These are phyloP conservation scores for Talinum fruticosum DNA, from an alignment of 148 eudicot genomes.

Conservation along the genomic window DNA sequence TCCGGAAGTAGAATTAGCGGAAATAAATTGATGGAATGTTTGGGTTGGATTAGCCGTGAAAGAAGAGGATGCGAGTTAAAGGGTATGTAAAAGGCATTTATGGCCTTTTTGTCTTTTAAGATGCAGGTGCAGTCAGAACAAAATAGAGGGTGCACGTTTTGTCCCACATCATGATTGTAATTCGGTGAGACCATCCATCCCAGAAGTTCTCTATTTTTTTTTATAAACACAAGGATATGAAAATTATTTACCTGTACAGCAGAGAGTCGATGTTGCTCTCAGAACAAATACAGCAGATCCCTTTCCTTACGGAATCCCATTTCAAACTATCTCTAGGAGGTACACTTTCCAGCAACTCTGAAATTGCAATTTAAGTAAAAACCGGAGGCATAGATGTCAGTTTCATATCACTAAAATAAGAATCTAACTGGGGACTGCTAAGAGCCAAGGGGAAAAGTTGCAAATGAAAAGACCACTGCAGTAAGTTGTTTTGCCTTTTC, in stretches of 20 bases:
- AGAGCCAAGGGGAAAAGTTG: not conserved
- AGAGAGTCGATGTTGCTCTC: constrained; percentile 62
- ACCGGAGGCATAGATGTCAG: not conserved
- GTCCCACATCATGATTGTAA: not conserved
- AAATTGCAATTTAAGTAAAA: not conserved
- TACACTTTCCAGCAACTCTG: constrained; percentile 33
- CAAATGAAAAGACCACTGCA: not conserved
- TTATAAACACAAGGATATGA: not conserved
- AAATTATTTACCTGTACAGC: constrained; percentile 59
- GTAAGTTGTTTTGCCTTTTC: not conserved
- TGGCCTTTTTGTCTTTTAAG: not conserved
- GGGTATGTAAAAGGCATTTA: not conserved
- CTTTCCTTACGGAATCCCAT: constrained; percentile 72
- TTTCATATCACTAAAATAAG: not conserved
- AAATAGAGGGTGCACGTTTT: no score
- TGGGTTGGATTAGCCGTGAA: no score
- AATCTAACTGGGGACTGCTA: not conserved
- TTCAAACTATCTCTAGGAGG: constrained; percentile 42
- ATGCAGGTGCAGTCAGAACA: no score
- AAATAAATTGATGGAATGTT: no score
- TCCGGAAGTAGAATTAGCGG: no score
- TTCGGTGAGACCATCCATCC: not conserved
- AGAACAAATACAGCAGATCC: constrained; percentile 74
- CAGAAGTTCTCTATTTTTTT: not conserved
- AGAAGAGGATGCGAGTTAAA: no score